These are phyloP conservation scores for Vitellaria paradoxa DNA, from an alignment of 179 eudicot species.

Conservation along the genomic window DNA sequence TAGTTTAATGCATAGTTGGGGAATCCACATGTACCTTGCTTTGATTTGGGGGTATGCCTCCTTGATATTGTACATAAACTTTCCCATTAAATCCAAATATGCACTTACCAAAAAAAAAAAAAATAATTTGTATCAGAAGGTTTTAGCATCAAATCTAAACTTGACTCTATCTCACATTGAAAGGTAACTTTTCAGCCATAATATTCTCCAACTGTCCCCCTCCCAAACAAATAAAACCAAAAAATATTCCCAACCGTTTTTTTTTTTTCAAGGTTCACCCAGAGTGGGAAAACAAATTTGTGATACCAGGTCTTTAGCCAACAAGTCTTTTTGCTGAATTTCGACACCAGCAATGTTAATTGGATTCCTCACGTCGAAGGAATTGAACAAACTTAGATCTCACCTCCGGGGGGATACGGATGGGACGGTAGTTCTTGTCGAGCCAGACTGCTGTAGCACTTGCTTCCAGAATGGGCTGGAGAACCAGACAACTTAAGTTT, in stretches of 20 bases:
- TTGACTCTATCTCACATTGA: no score
- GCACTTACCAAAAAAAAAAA: no score
- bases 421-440: conserved; percentile 77
- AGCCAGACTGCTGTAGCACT: conserved; percentile 89
- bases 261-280: no score
- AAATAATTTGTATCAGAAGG: no score
- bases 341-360: conserved; percentile 14
- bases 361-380: conserved; percentile 38
- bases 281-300: neutral
- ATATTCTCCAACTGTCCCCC: no score
- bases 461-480: conserved; percentile 80
- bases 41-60: no score
- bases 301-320: neutral
- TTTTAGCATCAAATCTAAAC: no score
- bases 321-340: neutral
- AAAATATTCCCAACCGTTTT: neutral
- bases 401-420: conserved; percentile 69
- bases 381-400: conserved; percentile 61
- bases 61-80: no score
- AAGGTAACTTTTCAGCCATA: no score
- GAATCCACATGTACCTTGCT: no score
- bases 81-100: no score
- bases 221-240: neutral
- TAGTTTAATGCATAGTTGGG: no score
- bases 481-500: conserved; percentile 20